These are phyloP conservation scores for Panicum hallii DNA, from an alignment of 202 grass and related monocot species.

Conservation along the genomic window DNA sequence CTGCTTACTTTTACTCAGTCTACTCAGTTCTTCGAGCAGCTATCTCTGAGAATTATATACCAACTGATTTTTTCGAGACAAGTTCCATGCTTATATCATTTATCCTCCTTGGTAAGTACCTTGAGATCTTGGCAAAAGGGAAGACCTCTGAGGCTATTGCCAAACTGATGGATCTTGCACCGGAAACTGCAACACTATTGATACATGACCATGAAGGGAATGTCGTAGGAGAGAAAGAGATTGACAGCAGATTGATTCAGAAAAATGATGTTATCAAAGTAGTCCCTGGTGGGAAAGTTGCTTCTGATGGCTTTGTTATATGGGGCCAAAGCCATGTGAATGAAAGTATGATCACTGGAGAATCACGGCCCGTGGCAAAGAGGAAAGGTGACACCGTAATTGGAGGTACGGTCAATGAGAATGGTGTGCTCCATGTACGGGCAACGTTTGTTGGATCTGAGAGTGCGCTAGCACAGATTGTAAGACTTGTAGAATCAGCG, in stretches of 20 bases:
- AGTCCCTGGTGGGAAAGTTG: conserved; percentile 85
- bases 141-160: conserved; percentile 97
- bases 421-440: conserved; percentile 90
- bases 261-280: conserved; percentile 99
- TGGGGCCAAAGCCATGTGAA: conserved; percentile 98
- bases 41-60: conserved; percentile 65
- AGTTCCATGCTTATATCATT: conserved; percentile 99
- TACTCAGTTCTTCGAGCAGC: conserved; percentile 83
- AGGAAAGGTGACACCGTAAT: conserved; percentile 89
- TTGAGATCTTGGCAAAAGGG: conserved; percentile 97
- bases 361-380: conserved; percentile 87
- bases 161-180: conserved; percentile 97
- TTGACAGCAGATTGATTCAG: conserved; percentile 86
- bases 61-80: conserved; percentile 97
- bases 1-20: conserved; percentile 91
- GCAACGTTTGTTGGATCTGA: conserved; percentile 93
- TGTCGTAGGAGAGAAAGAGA: conserved; percentile 74
- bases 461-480: conserved; percentile 83
- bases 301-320: conserved; percentile 96
- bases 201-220: conserved; percentile 67
- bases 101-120: conserved; percentile 96
- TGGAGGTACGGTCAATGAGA: conserved; percentile 91
- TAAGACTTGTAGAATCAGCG: conserved; percentile 87
- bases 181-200: conserved; percentile 75
- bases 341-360: conserved; percentile 98